phyloP scores from a whole-genome alignment of 2,329 filamentous ascomycete genomes.

The Arthroderma sp. region DNA sequence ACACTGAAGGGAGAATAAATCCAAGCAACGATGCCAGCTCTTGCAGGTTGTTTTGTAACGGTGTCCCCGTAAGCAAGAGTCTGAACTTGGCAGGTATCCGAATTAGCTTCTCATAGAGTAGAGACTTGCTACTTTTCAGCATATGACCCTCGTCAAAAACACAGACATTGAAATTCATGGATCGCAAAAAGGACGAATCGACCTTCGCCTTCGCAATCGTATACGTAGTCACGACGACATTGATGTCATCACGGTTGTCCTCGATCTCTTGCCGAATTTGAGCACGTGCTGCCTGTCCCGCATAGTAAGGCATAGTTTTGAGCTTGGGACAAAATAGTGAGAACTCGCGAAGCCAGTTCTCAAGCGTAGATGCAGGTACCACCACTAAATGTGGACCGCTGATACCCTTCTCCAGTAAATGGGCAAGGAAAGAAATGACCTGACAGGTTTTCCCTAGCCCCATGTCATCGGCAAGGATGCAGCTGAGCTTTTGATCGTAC shows the following conservation, averaged over 20 bases:
- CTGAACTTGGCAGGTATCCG: constrained; percentile 70
- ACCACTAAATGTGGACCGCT: constrained; percentile 71
- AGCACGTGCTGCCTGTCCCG: constrained; percentile 52
- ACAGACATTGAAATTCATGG: constrained; percentile 43
- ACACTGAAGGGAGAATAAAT: constrained; percentile 85
- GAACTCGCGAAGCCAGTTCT: constrained; percentile 93
- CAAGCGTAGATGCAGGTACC: constrained; percentile 82
- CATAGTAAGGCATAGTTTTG: constrained; percentile 59
- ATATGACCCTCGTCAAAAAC: constrained; percentile 94
- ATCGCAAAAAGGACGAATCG: constrained; percentile 51
- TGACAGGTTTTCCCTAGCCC: constrained; percentile 91
- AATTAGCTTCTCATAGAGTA: constrained; percentile 66
- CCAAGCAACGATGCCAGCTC: constrained; percentile 81
- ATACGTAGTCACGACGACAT: constrained; percentile 61
- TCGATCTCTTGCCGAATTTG: constrained; percentile 55
- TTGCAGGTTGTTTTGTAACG: constrained; percentile 88
- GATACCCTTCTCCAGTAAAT: constrained; percentile 57
- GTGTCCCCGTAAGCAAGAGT: constrained; percentile 78
- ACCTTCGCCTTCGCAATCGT: constrained; percentile 49
- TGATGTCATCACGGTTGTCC: constrained; percentile 49
- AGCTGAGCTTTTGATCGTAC: constrained; percentile 65
- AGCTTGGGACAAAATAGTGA: constrained; percentile 69
- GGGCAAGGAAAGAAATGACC: constrained; percentile 79
- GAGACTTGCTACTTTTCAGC: constrained; percentile 75
- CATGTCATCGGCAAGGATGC: constrained; percentile 96